Evolutionary conservation across 164 flowering plant species (phyloP).

Genomic region (Hamamelis virginiana): DNA sequence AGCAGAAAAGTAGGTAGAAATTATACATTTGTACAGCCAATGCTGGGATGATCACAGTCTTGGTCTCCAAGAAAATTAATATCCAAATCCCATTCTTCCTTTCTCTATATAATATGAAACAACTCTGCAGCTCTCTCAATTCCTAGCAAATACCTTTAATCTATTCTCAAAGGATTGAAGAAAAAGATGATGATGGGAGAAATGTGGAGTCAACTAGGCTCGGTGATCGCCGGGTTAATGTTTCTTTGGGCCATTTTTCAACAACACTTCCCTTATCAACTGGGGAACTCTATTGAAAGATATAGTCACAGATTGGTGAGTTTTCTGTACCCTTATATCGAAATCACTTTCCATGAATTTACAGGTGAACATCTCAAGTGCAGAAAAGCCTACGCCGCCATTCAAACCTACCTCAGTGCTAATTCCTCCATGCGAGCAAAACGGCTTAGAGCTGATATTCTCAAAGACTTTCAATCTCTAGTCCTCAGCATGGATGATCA

Average conservation of each 20-base stretch:
- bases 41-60: too few species aligned
- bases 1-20: too few species aligned
- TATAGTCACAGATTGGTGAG: not conserved
- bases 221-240: not conserved
- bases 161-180: too few species aligned
- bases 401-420: constrained; percentile 13
- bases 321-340: constrained; percentile 14
- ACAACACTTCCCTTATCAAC: constrained; percentile 1
- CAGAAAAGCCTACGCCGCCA: constrained; percentile 17
- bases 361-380: constrained; percentile 12
- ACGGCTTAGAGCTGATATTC: constrained; percentile 15
- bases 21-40: too few species aligned
- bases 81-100: too few species aligned
- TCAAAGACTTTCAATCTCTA: constrained; percentile 5
- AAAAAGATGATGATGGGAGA: not conserved
- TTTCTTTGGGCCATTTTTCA: constrained; percentile 6
- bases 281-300: not conserved
- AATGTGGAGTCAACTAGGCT: constrained; percentile 7
- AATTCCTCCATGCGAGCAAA: constrained; percentile 12
- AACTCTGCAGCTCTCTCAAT: too few species aligned
- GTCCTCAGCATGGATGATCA: constrained; percentile 21
- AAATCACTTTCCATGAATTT: constrained; percentile 17
- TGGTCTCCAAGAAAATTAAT: too few species aligned
- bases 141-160: too few species aligned
- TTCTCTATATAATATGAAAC: too few species aligned